These are phyloP conservation scores for Termitomyces sp. DNA, from an alignment of 768 basidiomycete species.

Conservation along the genomic window DNA sequence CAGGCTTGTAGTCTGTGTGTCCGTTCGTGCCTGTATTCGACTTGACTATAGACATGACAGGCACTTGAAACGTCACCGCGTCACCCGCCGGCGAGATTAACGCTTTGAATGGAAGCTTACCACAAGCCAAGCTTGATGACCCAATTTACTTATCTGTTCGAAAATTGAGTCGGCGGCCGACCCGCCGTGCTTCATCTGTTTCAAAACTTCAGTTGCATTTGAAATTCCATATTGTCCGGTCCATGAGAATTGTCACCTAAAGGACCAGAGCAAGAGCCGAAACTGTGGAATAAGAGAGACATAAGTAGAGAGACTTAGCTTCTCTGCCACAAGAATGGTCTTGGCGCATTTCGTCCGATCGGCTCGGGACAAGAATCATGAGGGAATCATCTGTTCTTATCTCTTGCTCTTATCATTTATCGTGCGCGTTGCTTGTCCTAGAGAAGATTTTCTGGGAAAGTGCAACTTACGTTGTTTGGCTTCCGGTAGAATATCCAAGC, in stretches of 20 bases:
- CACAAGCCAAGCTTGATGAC: background rate
- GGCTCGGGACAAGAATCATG: background rate
- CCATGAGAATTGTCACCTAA: background rate
- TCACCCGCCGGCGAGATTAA: background rate
- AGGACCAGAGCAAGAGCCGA: background rate
- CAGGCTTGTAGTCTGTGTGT: background rate
- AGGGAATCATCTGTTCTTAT: background rate
- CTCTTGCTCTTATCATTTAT: background rate
- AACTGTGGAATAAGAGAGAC: background rate
- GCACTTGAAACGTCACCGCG: background rate
- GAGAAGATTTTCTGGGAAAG: background rate
- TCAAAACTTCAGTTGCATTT: background rate
- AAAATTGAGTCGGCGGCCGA: background rate
- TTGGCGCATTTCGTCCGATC: background rate
- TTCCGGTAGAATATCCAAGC: background rate
- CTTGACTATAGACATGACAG: background rate
- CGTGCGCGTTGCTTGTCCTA: background rate
- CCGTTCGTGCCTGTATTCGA: background rate
- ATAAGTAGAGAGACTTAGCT: background rate
- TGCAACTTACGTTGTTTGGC: background rate
- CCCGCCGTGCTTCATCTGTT: background rate
- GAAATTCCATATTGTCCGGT: background rate
- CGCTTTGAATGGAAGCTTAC: background rate
- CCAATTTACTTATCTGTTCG: background rate
- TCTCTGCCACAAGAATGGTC: background rate